These are phyloP conservation scores for Karstenula rhodostoma DNA, from an alignment of 2,329 filamentous ascomycete species.

Conservation along the genomic window DNA sequence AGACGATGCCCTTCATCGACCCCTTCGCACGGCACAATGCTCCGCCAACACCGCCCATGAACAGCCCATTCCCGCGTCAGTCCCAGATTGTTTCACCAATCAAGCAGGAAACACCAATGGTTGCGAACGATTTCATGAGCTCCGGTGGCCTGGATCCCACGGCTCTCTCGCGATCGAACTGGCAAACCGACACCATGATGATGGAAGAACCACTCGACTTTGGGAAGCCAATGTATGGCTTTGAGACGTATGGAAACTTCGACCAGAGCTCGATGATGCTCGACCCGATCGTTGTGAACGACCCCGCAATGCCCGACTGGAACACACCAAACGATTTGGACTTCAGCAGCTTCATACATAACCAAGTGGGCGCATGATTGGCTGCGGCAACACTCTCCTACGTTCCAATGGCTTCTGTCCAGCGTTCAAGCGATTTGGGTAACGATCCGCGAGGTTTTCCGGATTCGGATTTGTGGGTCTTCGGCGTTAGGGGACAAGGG, in stretches of 20 bases:
- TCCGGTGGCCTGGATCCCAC: slow-evolving; percentile 41
- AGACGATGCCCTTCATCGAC: slow-evolving; percentile 40
- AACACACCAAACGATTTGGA: slow-evolving; percentile 45
- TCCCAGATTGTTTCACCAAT: slow-evolving; percentile 40
- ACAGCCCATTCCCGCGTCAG: slow-evolving; percentile 48
- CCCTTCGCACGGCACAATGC: slow-evolving; percentile 43
- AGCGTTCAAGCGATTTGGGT: slow-evolving; percentile 47
- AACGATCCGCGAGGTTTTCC: slow-evolving; percentile 32
- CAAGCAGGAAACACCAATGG: slow-evolving; percentile 43
- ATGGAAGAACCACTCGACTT: slow-evolving; percentile 49
- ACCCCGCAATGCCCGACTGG: slow-evolving; percentile 48
- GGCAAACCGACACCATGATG: slow-evolving; percentile 46
- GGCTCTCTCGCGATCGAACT: slow-evolving; percentile 36
- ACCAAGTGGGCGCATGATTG: slow-evolving; percentile 43
- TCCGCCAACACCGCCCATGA: slow-evolving; percentile 50
- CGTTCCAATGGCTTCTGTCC: slow-evolving; percentile 33
- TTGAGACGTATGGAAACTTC: slow-evolving; percentile 41
- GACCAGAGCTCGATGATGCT: slow-evolving; percentile 45
- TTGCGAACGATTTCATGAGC: slow-evolving; percentile 40
- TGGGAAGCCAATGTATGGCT: slow-evolving; percentile 44
- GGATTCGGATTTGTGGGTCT: slow-evolving; percentile 24
- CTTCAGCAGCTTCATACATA: slow-evolving; percentile 48
- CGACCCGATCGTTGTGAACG: slow-evolving; percentile 40
- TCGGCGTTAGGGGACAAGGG: slow-evolving; percentile 38
- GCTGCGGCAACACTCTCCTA: slow-evolving; percentile 23